These are phyloP conservation scores for Colletotrichum aenigma DNA, from an alignment of 2,329 filamentous ascomycete genomes.

Conservation along the genomic window DNA sequence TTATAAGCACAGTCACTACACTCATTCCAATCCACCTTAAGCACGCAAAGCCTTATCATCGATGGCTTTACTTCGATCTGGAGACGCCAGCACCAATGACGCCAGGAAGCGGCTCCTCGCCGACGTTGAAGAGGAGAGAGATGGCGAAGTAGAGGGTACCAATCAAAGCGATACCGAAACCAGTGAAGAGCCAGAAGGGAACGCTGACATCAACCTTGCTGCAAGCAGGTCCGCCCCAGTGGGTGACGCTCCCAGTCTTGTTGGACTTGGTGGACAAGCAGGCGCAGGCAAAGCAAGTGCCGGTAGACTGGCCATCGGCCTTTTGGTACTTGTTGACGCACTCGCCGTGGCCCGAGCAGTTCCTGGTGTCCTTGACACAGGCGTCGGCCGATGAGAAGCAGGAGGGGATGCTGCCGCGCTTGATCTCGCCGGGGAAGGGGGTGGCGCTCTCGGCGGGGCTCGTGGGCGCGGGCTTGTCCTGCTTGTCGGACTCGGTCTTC, in stretches of 20 bases:
- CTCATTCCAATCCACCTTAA: neutral
- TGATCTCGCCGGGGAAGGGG: conserved; percentile 37
- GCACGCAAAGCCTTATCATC: neutral
- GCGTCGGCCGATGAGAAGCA: conserved; percentile 76
- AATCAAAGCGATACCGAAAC: conserved; percentile 74
- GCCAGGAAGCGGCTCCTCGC: conserved; percentile 85
- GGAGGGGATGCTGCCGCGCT: conserved; percentile 59
- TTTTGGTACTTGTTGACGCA: conserved; percentile 72
- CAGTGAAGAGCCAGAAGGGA: conserved; percentile 85
- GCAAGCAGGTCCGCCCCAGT: conserved; percentile 87
- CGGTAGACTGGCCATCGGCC: conserved; percentile 42
- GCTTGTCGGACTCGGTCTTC: conserved; percentile 26
- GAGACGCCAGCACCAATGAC: conserved; percentile 96
- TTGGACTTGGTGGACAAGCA: conserved; percentile 68
- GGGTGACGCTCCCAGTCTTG: conserved; percentile 62
- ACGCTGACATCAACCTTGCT: conserved; percentile 90
- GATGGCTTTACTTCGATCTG: conserved; percentile 61
- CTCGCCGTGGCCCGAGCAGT: conserved; percentile 81
- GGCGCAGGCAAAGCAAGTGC: conserved; percentile 76
- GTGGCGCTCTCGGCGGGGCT: conserved; percentile 22
- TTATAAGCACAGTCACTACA: conserved; percentile 19
- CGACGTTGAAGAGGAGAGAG: conserved; percentile 81
- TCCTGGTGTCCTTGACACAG: conserved; percentile 73
- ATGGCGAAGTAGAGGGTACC: conserved; percentile 73
- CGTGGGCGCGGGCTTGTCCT: conserved; percentile 22